phyloP scores from a whole-genome alignment of 441 rosid genomes.

The Dalechampia spathulata region DNA sequence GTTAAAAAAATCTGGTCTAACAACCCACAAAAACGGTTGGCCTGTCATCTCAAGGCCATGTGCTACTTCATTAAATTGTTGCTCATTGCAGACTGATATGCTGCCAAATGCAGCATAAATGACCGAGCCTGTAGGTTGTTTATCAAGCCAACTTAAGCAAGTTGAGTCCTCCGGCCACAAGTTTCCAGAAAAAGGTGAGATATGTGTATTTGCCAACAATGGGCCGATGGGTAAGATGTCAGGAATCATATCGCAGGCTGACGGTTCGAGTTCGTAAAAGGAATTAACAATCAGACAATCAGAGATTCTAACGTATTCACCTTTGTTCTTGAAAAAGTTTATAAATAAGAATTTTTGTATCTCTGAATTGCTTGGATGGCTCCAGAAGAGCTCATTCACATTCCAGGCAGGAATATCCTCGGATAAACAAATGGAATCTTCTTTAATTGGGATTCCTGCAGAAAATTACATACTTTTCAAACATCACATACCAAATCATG shows the following conservation, averaged over 20 bases:
- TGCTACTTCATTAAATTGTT: constrained; percentile 54
- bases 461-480: neutral
- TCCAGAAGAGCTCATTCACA: constrained; percentile 34
- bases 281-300: constrained; percentile 41
- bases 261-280: constrained; percentile 53
- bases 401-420: constrained; percentile 30
- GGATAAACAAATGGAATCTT: constrained; percentile 27
- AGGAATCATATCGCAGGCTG: constrained; percentile 40
- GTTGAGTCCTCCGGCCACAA: constrained; percentile 27
- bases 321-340: neutral
- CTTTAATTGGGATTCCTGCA: constrained; percentile 14
- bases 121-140: constrained; percentile 43
- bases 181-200: constrained; percentile 25
- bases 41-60: constrained; percentile 32
- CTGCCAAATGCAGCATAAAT: constrained; percentile 64
- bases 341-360: neutral
- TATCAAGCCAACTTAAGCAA: constrained; percentile 60
- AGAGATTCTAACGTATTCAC: constrained; percentile 35
- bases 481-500: neutral
- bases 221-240: constrained; percentile 46
- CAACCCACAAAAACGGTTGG: constrained; percentile 60
- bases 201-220: constrained; percentile 34
- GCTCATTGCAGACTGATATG: constrained; percentile 33
- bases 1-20: constrained; percentile 23
- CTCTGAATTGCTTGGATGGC: constrained; percentile 19